These are phyloP conservation scores for Sarocladium strictum DNA, from an alignment of 2,329 filamentous ascomycete genomes.

Conservation along the genomic window DNA sequence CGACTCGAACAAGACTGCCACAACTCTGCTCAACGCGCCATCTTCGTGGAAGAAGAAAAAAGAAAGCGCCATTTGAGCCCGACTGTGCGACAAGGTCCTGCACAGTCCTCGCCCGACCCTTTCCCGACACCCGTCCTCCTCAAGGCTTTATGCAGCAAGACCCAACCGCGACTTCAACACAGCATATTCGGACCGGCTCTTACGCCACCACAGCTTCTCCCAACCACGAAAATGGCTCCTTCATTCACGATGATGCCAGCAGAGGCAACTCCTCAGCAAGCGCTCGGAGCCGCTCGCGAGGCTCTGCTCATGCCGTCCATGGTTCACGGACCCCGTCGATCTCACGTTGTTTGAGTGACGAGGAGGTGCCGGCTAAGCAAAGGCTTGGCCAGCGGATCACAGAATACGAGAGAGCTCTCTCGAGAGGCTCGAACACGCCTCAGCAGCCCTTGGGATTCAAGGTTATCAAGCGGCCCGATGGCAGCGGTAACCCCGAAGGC, in stretches of 20 bases:
- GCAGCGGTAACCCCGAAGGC: slow-evolving; percentile 30
- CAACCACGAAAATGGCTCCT: slow-evolving; percentile 52
- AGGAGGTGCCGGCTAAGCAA: not conserved
- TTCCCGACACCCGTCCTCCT: slow-evolving; percentile 26
- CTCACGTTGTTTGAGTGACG: not conserved
- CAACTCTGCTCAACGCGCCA: not conserved
- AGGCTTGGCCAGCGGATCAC: slow-evolving; percentile 47
- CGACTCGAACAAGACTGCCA: not conserved
- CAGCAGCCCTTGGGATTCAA: slow-evolving; percentile 49
- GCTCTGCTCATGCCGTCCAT: slow-evolving; percentile 28
- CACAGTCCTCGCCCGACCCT: slow-evolving; percentile 38
- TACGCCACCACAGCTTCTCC: slow-evolving; percentile 22
- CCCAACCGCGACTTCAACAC: slow-evolving; percentile 41
- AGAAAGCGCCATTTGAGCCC: slow-evolving; percentile 6
- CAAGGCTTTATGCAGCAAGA: slow-evolving; percentile 60
- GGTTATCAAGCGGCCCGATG: slow-evolving; percentile 39
- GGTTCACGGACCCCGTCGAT: slow-evolving; percentile 20
- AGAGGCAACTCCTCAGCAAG: not conserved
- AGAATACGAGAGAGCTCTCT: slow-evolving; percentile 56
- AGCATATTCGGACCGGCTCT: slow-evolving; percentile 30
- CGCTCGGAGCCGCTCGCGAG: slow-evolving; percentile 15
- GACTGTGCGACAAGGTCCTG: slow-evolving; percentile 47
- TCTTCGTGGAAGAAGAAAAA: too few relatives aligned
- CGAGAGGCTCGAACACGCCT: slow-evolving; percentile 31
- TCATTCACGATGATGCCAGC: slow-evolving; percentile 13